Conservation (phyloP, 257 asterid species). For the Ilex aquifolium region DNA sequence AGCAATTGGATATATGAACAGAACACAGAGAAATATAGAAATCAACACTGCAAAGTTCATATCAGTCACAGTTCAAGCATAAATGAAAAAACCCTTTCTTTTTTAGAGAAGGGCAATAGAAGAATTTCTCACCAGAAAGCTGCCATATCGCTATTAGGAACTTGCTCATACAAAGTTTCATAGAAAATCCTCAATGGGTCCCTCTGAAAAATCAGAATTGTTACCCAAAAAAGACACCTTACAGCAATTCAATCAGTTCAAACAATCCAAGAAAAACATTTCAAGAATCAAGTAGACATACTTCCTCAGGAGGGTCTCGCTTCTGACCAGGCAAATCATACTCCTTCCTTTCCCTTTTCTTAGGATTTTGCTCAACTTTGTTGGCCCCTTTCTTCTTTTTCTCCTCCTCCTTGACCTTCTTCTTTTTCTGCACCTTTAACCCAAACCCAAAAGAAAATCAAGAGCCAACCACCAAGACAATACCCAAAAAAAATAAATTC, state of each 20-base stretch:
- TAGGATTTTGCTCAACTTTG: constrained; percentile 26
- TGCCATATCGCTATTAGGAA: constrained; percentile 85
- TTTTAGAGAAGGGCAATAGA: neutral
- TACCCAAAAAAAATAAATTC: neutral
- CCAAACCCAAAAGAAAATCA: constrained; percentile 5
- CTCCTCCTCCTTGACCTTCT: constrained; percentile 23
- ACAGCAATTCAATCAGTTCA: neutral
- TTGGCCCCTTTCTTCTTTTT: constrained; percentile 37
- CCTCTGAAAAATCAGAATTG: constrained; percentile 41
- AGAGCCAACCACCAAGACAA: too few relatives aligned
- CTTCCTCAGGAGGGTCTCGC: constrained; percentile 77
- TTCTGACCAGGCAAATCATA: constrained; percentile 86
- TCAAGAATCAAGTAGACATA: constrained; percentile 17
- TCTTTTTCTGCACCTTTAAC: constrained; percentile 23
- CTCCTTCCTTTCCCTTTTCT: constrained; percentile 58
- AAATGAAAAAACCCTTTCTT: too few relatives aligned
- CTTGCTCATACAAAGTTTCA: constrained; percentile 62
- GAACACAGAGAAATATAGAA: too few relatives aligned
- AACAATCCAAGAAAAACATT: neutral
- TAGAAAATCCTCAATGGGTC: constrained; percentile 83
- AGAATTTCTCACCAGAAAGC: constrained; percentile 53
- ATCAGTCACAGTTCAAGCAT: too few relatives aligned
- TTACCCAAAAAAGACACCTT: neutral
- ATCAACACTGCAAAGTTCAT: too few relatives aligned
- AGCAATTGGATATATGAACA: too few relatives aligned